Evolutionary conservation across 169 alveolate species (phyloP).

Genomic region (Eimeria praecox): DNA sequence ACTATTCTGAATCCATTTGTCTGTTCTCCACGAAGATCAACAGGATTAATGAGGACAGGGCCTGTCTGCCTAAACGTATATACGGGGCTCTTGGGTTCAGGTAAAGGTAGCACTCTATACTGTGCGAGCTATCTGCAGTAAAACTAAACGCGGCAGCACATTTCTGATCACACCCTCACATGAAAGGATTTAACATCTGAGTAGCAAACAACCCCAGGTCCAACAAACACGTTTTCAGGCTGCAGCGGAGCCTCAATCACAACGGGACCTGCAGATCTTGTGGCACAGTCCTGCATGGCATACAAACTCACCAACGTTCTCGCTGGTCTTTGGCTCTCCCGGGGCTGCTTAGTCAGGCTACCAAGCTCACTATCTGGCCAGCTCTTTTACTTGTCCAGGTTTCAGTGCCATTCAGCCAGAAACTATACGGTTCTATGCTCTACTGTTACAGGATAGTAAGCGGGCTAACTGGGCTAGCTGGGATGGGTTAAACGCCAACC

Average conservation of each 20-base stretch:
- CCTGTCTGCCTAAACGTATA: too few species aligned
- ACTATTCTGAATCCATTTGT: too few species aligned
- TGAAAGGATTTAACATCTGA: neutral
- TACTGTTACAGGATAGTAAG: neutral
- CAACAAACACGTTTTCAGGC: constrained; percentile 12
- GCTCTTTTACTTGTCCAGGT: neutral
- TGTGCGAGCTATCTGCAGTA: neutral
- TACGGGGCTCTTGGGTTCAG: neutral
- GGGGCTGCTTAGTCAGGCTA: neutral
- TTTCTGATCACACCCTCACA: neutral
- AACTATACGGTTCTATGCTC: too few species aligned
- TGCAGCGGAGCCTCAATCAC: constrained; percentile 14
- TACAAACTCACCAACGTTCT: too few species aligned
- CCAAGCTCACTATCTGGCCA: neutral
- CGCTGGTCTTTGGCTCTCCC: neutral
- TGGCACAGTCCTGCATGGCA: constrained; percentile 9
- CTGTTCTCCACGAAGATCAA: too few species aligned
- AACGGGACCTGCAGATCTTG: neutral
- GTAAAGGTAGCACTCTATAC: neutral
- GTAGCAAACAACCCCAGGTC: constrained; percentile 23
- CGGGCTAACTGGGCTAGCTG: neutral
- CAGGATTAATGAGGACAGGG: too few species aligned
- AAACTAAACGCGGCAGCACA: neutral
- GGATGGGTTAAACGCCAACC: neutral
- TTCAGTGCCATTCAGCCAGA: too few species aligned